Percentiles rank a stretch among this genome's conserved stretches.
These are phyloP conservation scores for Salix caprea DNA, from an alignment of 345 rosid species.

Conservation along the genomic window DNA sequence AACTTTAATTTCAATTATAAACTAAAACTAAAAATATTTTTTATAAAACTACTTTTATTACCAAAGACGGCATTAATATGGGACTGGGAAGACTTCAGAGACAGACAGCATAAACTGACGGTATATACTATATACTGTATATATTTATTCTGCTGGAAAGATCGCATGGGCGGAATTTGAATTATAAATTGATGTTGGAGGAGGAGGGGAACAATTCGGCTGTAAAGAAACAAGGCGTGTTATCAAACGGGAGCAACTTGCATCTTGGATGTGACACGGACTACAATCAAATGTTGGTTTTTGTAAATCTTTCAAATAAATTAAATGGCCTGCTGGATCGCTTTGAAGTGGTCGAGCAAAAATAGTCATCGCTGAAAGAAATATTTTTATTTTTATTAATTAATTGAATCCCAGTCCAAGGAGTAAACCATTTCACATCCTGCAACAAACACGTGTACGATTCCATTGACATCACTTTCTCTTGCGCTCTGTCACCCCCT, in stretches of 20 bases:
- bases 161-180: background rate
- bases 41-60: no score
- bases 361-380: background rate
- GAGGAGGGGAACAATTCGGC: background rate
- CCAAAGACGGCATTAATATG: background rate
- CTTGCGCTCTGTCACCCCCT: background rate
- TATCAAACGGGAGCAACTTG: background rate
- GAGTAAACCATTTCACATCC: background rate
- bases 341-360: background rate
- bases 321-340: no score
- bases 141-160: conserved; percentile 4
- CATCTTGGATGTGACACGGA: background rate
- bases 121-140: no score
- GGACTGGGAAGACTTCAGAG: background rate
- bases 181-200: background rate
- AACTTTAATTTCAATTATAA: no score
- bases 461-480: background rate
- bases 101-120: background rate
- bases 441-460: background rate
- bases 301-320: no score
- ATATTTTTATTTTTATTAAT: no score
- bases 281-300: background rate
- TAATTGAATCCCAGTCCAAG: background rate
- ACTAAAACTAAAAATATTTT: no score
- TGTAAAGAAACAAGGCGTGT: background rate